Evolutionary conservation across 2,329 filamentous ascomycete genomes (phyloP).

Genomic region (Mariannaea elegans): DNA sequence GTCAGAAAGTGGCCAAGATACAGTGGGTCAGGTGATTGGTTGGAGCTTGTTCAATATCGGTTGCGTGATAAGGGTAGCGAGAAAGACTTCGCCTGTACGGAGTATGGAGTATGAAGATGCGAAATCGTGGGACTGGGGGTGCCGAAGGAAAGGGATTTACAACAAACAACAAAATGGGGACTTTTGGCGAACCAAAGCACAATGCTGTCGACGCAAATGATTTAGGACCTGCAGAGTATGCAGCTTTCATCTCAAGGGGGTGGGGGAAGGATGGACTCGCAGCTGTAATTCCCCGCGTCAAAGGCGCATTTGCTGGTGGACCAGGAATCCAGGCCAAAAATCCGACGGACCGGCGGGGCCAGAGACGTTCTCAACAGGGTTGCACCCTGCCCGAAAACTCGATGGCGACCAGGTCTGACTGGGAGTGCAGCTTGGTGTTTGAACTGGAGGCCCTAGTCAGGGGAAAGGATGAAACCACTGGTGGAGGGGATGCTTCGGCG

Average conservation of each 20-base stretch:
- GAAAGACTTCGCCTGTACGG: not conserved
- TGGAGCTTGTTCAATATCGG: slow-evolving; percentile 6
- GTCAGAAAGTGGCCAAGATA: slow-evolving; percentile 12
- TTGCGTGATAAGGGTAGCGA: not conserved
- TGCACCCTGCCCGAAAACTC: slow-evolving; percentile 25
- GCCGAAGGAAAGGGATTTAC: not conserved
- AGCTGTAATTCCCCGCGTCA: slow-evolving; percentile 32
- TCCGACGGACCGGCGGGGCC: slow-evolving; percentile 25
- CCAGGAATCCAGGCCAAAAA: slow-evolving; percentile 15
- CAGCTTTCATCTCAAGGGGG: slow-evolving; percentile 18
- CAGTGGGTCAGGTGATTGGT: not conserved
- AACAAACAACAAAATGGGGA: not conserved
- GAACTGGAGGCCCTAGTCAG: slow-evolving; percentile 21
- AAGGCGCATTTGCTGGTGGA: slow-evolving; percentile 28
- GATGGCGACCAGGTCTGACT: slow-evolving; percentile 8
- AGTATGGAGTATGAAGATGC: slow-evolving; percentile 6
- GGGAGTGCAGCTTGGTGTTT: not conserved
- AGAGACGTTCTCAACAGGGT: slow-evolving; percentile 24
- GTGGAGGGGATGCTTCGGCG: slow-evolving; percentile 5
- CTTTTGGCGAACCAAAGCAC: slow-evolving; percentile 20
- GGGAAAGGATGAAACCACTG: slow-evolving; percentile 35
- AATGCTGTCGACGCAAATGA: slow-evolving; percentile 8
- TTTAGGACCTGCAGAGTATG: slow-evolving; percentile 18
- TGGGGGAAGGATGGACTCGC: slow-evolving; percentile 19
- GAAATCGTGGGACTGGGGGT: not conserved